Base-by-base conservation (phyloP, 1,284 basidiomycete genomes). In the Neonothopanus nambi region DNA sequence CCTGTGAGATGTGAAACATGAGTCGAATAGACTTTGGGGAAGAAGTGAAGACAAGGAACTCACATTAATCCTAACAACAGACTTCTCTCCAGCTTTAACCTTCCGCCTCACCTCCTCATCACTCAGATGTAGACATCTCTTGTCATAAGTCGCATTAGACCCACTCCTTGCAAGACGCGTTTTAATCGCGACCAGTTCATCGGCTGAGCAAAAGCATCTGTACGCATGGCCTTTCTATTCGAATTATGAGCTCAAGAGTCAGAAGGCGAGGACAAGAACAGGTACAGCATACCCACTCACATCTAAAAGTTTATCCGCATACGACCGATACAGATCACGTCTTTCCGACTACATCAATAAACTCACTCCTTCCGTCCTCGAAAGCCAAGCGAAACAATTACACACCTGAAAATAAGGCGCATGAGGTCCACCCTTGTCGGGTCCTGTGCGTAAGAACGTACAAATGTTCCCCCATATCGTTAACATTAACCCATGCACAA, bases 161-260 rank as follows among this genome's bases (percentile, higher is more conserved):
- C 92, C 93, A 1, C 81, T 69, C 5, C 85, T 78, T 4, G 85
- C 84, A 4, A 94, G 74, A 33, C 76, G 78, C 60, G 88, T 81
- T 18, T 89, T 84, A 28, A 86, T 89, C 13, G 77, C 74, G 0
- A 80, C 68, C 1, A 97, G 76, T 44, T 81, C 80, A 55, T 89
- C 83, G 0, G 83, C 74, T 0, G 87, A 81, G 67, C 95, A 97
- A 73, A 99, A 99, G 68, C 97, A 98, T 21, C 92, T 85, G 68
- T 99, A 99, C 2, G 96, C 97, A 54, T 91, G 82, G 0, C 89
- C 91, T 17, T 81, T 80, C 92, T 95, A 59, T n/a, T n/a, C n/a
- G n/a, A n/a, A n/a, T n/a, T n/a, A n/a, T n/a, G n/a, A n/a, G n/a
- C n/a, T n/a, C n/a, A 17, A 42, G 23, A 57, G 38, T 24, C 52